Evolutionary conservation across 228 moss, liverwort and hornwort species (phyloP), one percentile per base, ranked within the genome.

Genomic region (Sphagnum magellanicum): DNA sequence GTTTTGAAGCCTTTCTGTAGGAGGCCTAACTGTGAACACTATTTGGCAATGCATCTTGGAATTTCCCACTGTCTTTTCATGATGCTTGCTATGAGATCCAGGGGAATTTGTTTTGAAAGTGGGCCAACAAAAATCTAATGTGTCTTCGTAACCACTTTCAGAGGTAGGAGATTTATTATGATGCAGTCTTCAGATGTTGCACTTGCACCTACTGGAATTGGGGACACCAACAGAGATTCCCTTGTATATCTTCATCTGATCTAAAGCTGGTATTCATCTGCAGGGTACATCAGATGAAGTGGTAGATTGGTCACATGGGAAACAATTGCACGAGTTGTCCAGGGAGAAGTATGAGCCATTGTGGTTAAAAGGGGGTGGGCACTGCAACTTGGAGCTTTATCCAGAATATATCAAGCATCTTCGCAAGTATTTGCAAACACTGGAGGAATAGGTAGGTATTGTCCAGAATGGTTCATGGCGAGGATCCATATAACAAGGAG

Each of bases 271-370:
- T 12, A 50, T 7, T 71, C 15, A 15, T 67, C 16, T 80, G 61
- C 83, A 89, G 89, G 89, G 89, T 75, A 89, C 86, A 48, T 74
- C 83, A 13, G 89, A 89, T 62, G 87, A 87, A 71, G 87, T 67
- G 4, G 66, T 49, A 10, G 48, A 51, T 48, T 67, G 48, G 48
- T 49, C 66, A 12, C 66, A 67, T 67, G 66, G 66, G 1, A 67
- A 67, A 5, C 66, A 67, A 16, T 51, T 67, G 50, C 51, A 52
- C 2, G 17, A 52, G 6, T 67, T 67, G 66, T 67, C 50, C 17
- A 67, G 4, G 16, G 5, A 67, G 50, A 67, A 67, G 17, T 67
- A 50, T 5, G 66, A 67, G 66, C 66, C 66, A 67, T 51, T 67
- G 50, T 67, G 66, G 66, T 67, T 67, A 32, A 67, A 67, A 16